A percentile compares a stretch with the other conserved stretches of the same genome.
Conservation (phyloP, 225 moss, liverwort and hornwort genomes). For the Bryoerythrophyllum caledonicum region DNA sequence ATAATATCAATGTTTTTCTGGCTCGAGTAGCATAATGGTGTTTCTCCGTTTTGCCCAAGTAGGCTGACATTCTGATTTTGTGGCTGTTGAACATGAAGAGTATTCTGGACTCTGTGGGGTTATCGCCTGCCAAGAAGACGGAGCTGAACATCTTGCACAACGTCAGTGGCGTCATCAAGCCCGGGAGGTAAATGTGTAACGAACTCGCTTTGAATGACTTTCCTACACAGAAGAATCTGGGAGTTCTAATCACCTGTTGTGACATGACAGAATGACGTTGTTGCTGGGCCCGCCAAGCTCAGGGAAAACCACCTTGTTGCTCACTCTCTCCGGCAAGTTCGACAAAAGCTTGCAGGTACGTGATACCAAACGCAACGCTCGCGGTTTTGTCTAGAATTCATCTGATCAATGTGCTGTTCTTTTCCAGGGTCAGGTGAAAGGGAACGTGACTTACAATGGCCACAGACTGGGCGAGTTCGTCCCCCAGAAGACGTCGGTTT, state of each 20-base stretch:
- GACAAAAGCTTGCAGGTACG: constrained; percentile 25
- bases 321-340: constrained; percentile 43
- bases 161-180: constrained; percentile 59
- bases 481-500: constrained; percentile 73
- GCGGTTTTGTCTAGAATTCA: neutral
- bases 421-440: constrained; percentile 40
- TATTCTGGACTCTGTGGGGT: constrained; percentile 33
- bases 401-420: neutral
- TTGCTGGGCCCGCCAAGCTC: constrained; percentile 36
- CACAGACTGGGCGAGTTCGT: constrained; percentile 57
- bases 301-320: constrained; percentile 51
- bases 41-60: too few relatives aligned
- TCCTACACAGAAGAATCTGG: neutral
- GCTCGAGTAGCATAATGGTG: neutral
- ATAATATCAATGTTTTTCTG: neutral
- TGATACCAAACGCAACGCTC: too few relatives aligned
- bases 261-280: constrained; percentile 42
- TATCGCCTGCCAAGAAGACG: constrained; percentile 49
- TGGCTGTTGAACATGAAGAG: constrained; percentile 16
- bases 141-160: constrained; percentile 54
- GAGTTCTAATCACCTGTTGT: neutral
- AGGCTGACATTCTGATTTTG: neutral
- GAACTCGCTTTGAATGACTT: neutral
- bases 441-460: constrained; percentile 66
- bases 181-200: constrained; percentile 40